These are phyloP conservation scores for Populus hybrid DNA, from an alignment of 441 rosid genomes.

Conservation along the genomic window DNA sequence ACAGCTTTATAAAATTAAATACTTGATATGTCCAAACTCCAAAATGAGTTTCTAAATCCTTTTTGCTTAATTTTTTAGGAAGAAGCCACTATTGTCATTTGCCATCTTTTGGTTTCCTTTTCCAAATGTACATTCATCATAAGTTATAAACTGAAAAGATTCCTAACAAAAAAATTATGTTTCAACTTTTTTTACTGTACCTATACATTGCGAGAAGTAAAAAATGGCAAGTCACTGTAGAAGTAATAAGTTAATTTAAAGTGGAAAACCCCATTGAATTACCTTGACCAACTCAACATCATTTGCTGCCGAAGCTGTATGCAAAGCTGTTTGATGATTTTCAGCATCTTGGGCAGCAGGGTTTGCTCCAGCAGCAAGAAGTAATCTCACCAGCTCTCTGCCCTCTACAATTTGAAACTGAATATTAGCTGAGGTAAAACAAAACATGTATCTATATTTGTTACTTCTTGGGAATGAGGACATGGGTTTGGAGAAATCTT, in stretches of 20 bases:
- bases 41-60: not conserved
- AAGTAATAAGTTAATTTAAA: conserved; percentile 10
- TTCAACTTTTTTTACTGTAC: not conserved
- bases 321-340: conserved; percentile 92
- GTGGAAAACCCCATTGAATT: conserved; percentile 17
- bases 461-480: not conserved
- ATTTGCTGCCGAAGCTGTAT: conserved; percentile 94
- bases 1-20: not conserved
- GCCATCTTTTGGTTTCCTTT: too few relatives aligned
- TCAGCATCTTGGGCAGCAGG: conserved; percentile 86
- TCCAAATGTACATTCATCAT: too few relatives aligned
- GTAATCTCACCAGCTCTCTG: conserved; percentile 76
- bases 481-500: not conserved
- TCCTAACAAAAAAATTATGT: not conserved
- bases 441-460: not conserved
- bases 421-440: not conserved
- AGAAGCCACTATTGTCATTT: not conserved
- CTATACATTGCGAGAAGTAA: not conserved
- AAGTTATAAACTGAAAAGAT: too few relatives aligned
- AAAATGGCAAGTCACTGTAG: not conserved
- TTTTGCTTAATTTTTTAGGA: not conserved
- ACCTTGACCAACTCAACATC: conserved; percentile 91
- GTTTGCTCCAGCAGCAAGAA: conserved; percentile 97
- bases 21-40: not conserved
- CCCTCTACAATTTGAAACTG: conserved; percentile 57